These are phyloP conservation scores for Hawksworthiomyces lignivorus DNA, from an alignment of 2,329 filamentous ascomycete genomes.

Conservation along the genomic window DNA sequence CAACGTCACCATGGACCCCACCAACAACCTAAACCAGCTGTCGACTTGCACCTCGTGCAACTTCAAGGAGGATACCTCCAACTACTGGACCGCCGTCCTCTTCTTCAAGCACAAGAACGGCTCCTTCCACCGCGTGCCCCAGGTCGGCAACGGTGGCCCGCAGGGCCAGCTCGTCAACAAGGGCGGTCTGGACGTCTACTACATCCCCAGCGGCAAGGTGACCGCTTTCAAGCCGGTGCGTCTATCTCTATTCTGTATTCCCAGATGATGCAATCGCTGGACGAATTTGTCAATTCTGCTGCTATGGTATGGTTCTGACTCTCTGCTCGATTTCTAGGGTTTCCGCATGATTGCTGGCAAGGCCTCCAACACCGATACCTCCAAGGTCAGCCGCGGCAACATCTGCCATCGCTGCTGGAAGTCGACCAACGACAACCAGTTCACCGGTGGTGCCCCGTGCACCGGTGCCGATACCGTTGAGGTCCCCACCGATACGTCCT, in stretches of 20 bases:
- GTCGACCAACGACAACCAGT: constrained; percentile 36
- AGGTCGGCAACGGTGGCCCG: constrained; percentile 36
- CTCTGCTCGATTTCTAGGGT: constrained; percentile 21
- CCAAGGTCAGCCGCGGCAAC: constrained; percentile 30
- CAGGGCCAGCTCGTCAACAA: constrained; percentile 36
- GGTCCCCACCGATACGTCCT: constrained; percentile 28
- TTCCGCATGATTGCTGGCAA: constrained; percentile 40
- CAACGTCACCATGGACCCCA: constrained; percentile 35
- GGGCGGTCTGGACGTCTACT: constrained; percentile 37
- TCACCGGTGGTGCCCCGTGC: constrained; percentile 43
- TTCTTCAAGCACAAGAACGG: constrained; percentile 38
- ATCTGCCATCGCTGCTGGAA: constrained; percentile 43
- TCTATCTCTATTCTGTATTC: constrained; percentile 11
- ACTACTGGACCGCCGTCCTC: constrained; percentile 41
- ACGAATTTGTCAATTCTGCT: too few species aligned
- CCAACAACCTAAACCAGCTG: constrained; percentile 25
- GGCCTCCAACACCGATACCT: constrained; percentile 33
- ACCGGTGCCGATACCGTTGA: constrained; percentile 41
- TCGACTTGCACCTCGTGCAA: constrained; percentile 37
- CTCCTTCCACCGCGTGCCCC: constrained; percentile 34
- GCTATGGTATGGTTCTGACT: too few species aligned
- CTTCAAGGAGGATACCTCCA: constrained; percentile 36
- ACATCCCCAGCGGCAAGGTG: constrained; percentile 34
- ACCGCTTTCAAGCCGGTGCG: constrained; percentile 32
- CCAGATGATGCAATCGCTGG: too few species aligned